phyloP scores from a whole-genome alignment of 805 yeast species.

The Geotrichum ghanense region DNA sequence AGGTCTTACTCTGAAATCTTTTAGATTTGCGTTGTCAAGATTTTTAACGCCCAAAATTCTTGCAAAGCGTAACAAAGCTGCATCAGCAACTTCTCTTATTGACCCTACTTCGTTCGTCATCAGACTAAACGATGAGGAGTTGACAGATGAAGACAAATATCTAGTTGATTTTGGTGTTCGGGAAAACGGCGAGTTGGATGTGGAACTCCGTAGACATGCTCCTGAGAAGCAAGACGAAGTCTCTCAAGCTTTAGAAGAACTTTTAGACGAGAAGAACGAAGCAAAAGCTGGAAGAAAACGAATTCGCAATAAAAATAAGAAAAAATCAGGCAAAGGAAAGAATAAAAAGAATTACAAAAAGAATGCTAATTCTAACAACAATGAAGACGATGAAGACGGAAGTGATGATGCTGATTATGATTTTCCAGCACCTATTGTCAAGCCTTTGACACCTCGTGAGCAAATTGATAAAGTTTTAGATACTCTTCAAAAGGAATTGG shows the following conservation, averaged over 20 bases:
- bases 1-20: not conserved
- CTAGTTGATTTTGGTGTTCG: constrained; percentile 41
- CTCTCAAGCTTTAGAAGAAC: constrained; percentile 1
- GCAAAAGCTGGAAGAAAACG: not conserved
- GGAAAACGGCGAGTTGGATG: constrained; percentile 33
- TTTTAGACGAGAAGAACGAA: not conserved
- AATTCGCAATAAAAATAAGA: constrained; percentile 2
- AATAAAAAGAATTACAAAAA: constrained; percentile 6
- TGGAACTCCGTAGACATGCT: constrained; percentile 6
- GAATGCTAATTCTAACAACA: not conserved
- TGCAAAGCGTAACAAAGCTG: constrained; percentile 4
- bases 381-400: constrained; percentile 4
- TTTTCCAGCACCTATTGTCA: not conserved
- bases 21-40: not conserved
- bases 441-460: constrained; percentile 15
- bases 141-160: constrained; percentile 34
- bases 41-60: constrained; percentile 4
- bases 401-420: constrained; percentile 2
- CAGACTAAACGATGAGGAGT: constrained; percentile 9
- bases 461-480: constrained; percentile 18
- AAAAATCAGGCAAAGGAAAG: constrained; percentile 3
- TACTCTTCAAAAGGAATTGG: constrained; percentile 19
- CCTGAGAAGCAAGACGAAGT: constrained; percentile 3
- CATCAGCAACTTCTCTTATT: not conserved
- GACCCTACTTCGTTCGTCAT: constrained; percentile 7